A percentile compares a stretch with the other conserved stretches of the same genome.
These are phyloP conservation scores for Alternaria panax DNA, from an alignment of 2,329 filamentous ascomycete species.

Conservation along the genomic window DNA sequence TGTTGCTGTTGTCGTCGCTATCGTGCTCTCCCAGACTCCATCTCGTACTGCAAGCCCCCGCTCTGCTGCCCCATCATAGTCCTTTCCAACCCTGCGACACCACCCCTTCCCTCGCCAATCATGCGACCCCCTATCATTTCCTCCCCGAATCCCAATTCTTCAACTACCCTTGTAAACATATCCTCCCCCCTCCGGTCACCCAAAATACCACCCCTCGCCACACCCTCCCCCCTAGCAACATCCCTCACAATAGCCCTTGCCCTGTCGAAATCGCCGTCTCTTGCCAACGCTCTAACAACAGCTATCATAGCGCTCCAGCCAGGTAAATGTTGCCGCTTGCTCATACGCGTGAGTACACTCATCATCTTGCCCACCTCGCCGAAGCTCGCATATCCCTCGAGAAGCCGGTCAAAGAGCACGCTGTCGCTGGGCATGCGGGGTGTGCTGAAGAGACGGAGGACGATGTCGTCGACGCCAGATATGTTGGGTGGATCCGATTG, in stretches of 20 bases:
- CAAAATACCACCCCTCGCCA: conserved; percentile 32
- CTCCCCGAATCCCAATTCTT: conserved; percentile 18
- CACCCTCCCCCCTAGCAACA: conserved; percentile 44
- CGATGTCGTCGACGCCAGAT: conserved; percentile 65
- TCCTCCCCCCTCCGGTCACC: conserved; percentile 18
- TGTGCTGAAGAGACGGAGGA: conserved; percentile 54
- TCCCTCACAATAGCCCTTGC: conserved; percentile 49
- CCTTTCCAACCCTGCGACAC: background rate
- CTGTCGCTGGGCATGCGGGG: conserved; percentile 55
- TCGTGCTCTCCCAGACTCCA: background rate
- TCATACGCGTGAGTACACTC: conserved; percentile 51
- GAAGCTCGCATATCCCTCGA: conserved; percentile 69
- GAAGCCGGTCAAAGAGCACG: conserved; percentile 73
- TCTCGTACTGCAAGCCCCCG: background rate
- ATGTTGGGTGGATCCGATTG: conserved; percentile 65
- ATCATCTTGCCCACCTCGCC: conserved; percentile 60
- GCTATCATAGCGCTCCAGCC: conserved; percentile 52
- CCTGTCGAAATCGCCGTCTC: conserved; percentile 45
- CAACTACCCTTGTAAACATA: conserved; percentile 27
- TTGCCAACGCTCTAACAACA: conserved; percentile 50
- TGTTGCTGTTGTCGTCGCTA: background rate
- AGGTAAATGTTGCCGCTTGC: conserved; percentile 50
- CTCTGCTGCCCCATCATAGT: background rate
- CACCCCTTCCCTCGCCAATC: background rate
- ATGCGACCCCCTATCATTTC: conserved; percentile 19